These are phyloP conservation scores for Aureobasidium sp. DNA, from an alignment of 2,329 filamentous ascomycete species.

Conservation along the genomic window DNA sequence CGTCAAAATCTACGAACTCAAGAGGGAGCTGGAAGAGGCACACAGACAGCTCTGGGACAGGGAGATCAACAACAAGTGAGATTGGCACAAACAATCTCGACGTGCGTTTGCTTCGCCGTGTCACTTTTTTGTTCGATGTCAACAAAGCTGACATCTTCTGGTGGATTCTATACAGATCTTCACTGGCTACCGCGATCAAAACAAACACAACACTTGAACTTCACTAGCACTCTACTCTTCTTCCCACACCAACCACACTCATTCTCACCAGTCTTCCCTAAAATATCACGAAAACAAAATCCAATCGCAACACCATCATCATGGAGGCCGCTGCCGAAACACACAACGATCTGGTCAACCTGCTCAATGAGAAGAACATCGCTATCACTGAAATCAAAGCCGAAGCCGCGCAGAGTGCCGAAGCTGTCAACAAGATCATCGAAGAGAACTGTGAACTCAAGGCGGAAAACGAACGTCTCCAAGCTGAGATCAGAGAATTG, in stretches of 20 bases:
- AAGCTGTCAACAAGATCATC: neutral
- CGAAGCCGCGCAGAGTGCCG: neutral
- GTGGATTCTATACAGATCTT: neutral
- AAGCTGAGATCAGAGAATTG: neutral
- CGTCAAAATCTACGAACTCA: neutral
- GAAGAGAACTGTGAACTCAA: neutral
- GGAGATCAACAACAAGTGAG: neutral
- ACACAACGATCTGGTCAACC: neutral
- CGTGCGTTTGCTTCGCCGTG: neutral
- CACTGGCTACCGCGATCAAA: neutral
- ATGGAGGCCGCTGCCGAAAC: neutral
- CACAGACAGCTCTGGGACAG: neutral
- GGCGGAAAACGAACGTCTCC: neutral
- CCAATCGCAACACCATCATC: neutral
- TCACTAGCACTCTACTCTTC: neutral
- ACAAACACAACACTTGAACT: neutral
- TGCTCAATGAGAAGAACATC: neutral
- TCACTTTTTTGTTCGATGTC: neutral
- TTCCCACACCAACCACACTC: neutral
- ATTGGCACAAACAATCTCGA: neutral
- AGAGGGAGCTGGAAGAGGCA: neutral
- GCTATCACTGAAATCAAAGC: neutral
- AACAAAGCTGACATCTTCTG: neutral
- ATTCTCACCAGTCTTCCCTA: too few relatives aligned
- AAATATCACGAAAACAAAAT: neutral